Percentiles rank a stretch among this genome's conserved stretches.
These are phyloP conservation scores for Yarrowia phangngaensis DNA, from an alignment of 805 yeast species.

Conservation along the genomic window DNA sequence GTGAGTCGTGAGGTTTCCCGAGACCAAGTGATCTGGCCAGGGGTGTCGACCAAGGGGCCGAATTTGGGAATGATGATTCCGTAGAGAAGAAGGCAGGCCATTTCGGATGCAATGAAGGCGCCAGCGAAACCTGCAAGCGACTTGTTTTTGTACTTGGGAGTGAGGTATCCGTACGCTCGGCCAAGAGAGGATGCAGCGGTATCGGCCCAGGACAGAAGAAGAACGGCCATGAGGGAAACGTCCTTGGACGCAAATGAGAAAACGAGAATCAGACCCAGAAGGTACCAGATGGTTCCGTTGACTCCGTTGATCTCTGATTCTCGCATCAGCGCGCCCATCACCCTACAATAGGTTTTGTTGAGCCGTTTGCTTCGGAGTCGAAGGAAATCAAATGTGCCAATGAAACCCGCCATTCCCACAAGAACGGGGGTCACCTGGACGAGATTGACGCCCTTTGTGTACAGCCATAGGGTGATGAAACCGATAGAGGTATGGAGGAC, in stretches of 20 bases:
- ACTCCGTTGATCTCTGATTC: slow-evolving; percentile 62
- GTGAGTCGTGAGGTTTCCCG: slow-evolving; percentile 55
- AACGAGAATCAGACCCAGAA: slow-evolving; percentile 71
- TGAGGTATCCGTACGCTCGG: slow-evolving; percentile 74
- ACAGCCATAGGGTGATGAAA: slow-evolving; percentile 67
- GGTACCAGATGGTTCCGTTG: slow-evolving; percentile 87
- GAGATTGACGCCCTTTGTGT: slow-evolving; percentile 57
- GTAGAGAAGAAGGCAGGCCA: slow-evolving; percentile 65
- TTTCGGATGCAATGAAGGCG: slow-evolving; percentile 69
- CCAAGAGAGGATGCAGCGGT: slow-evolving; percentile 96
- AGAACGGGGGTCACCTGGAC: slow-evolving; percentile 59
- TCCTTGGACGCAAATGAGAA: slow-evolving; percentile 74
- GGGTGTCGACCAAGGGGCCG: slow-evolving; percentile 47
- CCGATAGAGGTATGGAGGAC: slow-evolving; percentile 87
- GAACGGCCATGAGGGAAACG: slow-evolving; percentile 67
- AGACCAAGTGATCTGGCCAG: slow-evolving; percentile 63
- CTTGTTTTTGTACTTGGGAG: slow-evolving; percentile 73
- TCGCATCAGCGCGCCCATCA: slow-evolving; percentile 79
- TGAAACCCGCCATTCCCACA: slow-evolving; percentile 49
- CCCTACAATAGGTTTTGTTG: slow-evolving; percentile 61
- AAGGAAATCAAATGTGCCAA: slow-evolving; percentile 61
- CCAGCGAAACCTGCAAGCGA: slow-evolving; percentile 89
- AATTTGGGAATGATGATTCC: slow-evolving; percentile 66
- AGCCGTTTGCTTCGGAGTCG: slow-evolving; percentile 60
- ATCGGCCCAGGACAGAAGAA: slow-evolving; percentile 92